Percentiles rank a stretch among this genome's conserved stretches.
phyloP scores from a whole-genome alignment of 2,329 filamentous ascomycete species.

The Colletotrichum sp. region DNA sequence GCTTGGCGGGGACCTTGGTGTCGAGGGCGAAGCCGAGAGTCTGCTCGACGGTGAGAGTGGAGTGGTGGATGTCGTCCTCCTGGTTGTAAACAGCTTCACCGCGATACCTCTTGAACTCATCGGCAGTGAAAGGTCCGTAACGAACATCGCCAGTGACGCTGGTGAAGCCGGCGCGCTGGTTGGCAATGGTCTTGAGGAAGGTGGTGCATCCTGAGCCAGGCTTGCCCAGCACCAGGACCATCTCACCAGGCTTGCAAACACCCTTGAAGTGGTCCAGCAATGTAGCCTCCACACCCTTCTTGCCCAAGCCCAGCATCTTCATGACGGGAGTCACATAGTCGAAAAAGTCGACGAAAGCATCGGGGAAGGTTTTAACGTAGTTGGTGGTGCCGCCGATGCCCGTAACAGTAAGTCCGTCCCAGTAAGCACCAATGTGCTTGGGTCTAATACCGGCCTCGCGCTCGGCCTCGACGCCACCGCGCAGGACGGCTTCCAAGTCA shows the following conservation, averaged over 20 bases:
- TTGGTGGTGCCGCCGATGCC: conserved; percentile 77
- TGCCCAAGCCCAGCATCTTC: conserved; percentile 66
- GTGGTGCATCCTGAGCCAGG: conserved; percentile 77
- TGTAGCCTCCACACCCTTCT: conserved; percentile 72
- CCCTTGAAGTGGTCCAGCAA: conserved; percentile 76
- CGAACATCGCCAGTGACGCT: conserved; percentile 69
- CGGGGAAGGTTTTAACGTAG: conserved; percentile 75
- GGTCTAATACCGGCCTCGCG: conserved; percentile 78
- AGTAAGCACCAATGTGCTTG: conserved; percentile 81
- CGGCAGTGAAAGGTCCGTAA: conserved; percentile 75
- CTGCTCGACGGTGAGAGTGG: conserved; percentile 85
- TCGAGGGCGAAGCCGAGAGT: conserved; percentile 86
- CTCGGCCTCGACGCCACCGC: conserved; percentile 74
- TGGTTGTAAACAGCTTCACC: conserved; percentile 87
- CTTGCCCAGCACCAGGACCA: conserved; percentile 82
- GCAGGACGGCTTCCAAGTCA: conserved; percentile 75
- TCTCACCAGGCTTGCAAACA: conserved; percentile 80
- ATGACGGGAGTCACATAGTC: conserved; percentile 71
- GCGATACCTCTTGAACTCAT: conserved; percentile 76
- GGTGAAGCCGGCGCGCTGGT: conserved; percentile 65
- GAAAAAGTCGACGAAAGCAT: conserved; percentile 78
- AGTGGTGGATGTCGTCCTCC: conserved; percentile 84
- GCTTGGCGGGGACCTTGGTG: conserved; percentile 82
- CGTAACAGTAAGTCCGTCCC: conserved; percentile 77
- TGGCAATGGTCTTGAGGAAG: conserved; percentile 71